Evolutionary conservation across 148 eudicot genomes (phyloP), one percentile per base, ranked within the genome.

Genomic region (Pharnaceum exiguum): DNA sequence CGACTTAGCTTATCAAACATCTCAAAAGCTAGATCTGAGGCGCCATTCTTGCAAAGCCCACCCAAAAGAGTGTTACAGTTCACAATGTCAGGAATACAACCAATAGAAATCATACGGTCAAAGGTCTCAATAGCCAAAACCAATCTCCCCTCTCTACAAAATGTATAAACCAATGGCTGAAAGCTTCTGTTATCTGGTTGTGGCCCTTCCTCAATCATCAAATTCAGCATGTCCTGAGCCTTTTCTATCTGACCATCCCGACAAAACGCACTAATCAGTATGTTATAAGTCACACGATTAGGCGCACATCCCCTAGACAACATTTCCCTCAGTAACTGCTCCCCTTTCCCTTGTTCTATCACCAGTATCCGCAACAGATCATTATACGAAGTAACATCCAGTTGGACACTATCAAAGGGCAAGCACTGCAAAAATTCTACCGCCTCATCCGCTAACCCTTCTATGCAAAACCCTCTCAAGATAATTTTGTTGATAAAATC

Each of bases 61-160:
- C 76, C 69, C 47, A 82, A 67, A 6, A 82, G 62, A 1, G 83
- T 80, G 67, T 79, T 86, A 58, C 80, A 86, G 60, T 86, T 82
- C 32, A 77, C 82, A 44, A 82, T 86, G 74, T 77, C 83, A 0
- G 89, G 89, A 21, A 63, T 51, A 45, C 89, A 86, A n/a, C 82
- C 89, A 47, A 67, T 82, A 0, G 81, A 71, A 6, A 78, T 59
- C 94, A 82, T 86, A 32, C 71, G 70, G 55, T 80, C 82, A 56
- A 86, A 53, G 36, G 78, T 58, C 30, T 63, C 80, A 16, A 86
- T 71, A 0, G 89, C 88, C 61, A 71, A 69, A 73, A 82, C 89
- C 46, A 86, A 24, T 27, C 62, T 71, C 7, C 83, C 83, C 35
- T 80, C 80, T 63, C 63, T 86, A 62, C 89, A 79, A 3, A 82